Conservation (phyloP, 2,329 filamentous ascomycete species). For the Stemphylium lycopersici region DNA sequence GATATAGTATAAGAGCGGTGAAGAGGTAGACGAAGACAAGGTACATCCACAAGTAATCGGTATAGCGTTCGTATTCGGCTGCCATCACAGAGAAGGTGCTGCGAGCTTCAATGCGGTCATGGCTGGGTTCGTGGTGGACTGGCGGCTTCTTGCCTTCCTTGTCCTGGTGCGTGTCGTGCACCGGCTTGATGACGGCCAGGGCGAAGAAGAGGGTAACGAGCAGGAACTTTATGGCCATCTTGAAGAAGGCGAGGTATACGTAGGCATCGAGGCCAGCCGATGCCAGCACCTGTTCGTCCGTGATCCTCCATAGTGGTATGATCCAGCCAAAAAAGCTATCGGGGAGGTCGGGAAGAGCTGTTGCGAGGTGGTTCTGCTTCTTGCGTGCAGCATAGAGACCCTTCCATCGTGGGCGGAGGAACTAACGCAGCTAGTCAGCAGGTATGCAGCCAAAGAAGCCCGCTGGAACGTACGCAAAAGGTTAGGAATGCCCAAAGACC, state of each 20-base stretch:
- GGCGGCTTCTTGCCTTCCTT: slow-evolving; percentile 40
- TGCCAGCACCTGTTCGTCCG: slow-evolving; percentile 85
- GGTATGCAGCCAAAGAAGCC: neutral
- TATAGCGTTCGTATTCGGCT: slow-evolving; percentile 50
- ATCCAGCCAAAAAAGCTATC: slow-evolving; percentile 94
- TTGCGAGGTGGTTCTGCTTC: slow-evolving; percentile 70
- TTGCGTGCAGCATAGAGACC: slow-evolving; percentile 88
- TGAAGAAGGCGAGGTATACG: slow-evolving; percentile 96
- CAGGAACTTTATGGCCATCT: slow-evolving; percentile 88
- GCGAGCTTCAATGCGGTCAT: slow-evolving; percentile 26
- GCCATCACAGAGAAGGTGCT: slow-evolving; percentile 28
- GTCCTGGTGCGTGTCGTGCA: slow-evolving; percentile 71
- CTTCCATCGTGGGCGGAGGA: slow-evolving; percentile 89
- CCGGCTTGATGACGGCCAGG: slow-evolving; percentile 78
- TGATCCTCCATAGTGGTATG: slow-evolving; percentile 79
- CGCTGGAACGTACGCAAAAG: slow-evolving; percentile 69
- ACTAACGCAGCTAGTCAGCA: slow-evolving; percentile 56
- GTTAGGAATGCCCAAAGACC: slow-evolving; percentile 73
- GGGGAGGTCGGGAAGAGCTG: slow-evolving; percentile 76
- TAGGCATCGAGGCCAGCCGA: slow-evolving; percentile 94
- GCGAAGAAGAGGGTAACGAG: slow-evolving; percentile 81
- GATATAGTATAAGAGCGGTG: slow-evolving; percentile 78
- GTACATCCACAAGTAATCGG: slow-evolving; percentile 85
- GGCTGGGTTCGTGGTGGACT: slow-evolving; percentile 18
- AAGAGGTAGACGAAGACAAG: slow-evolving; percentile 95